phyloP scores from a whole-genome alignment of 2,329 filamentous ascomycete species.

The Aspergillus caelatus region DNA sequence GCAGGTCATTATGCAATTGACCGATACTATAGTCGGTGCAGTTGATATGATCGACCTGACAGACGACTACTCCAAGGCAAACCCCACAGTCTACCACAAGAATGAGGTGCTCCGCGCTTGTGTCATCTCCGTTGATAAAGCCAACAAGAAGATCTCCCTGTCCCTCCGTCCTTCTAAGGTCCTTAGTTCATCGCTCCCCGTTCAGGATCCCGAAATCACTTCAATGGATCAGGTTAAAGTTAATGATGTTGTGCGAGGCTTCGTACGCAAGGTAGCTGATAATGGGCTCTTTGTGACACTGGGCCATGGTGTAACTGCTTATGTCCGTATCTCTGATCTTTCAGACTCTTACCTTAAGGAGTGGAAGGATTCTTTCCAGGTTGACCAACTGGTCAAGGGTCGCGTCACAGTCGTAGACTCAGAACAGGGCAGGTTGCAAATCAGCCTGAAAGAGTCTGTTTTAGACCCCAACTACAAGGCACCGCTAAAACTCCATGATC shows the following conservation, averaged over 20 bases:
- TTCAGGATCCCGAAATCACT: slow-evolving; percentile 79
- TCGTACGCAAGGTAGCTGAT: slow-evolving; percentile 86
- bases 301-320: slow-evolving; percentile 77
- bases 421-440: slow-evolving; percentile 71
- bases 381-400: slow-evolving; percentile 88
- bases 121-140: slow-evolving; percentile 74
- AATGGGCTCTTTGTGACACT: slow-evolving; percentile 87
- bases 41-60: slow-evolving; percentile 80
- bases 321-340: slow-evolving; percentile 83
- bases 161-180: slow-evolving; percentile 87
- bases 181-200: slow-evolving; percentile 77
- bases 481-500: slow-evolving; percentile 72
- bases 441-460: slow-evolving; percentile 84
- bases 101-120: slow-evolving; percentile 89
- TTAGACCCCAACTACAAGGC: slow-evolving; percentile 78
- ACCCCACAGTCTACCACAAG: slow-evolving; percentile 74
- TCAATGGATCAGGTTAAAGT: slow-evolving; percentile 70
- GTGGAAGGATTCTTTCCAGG: slow-evolving; percentile 86
- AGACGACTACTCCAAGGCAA: slow-evolving; percentile 82
- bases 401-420: slow-evolving; percentile 75
- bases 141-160: slow-evolving; percentile 81
- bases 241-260: slow-evolving; percentile 83
- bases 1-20: slow-evolving; percentile 82
- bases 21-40: slow-evolving; percentile 75
- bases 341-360: slow-evolving; percentile 92